Percentiles rank a stretch among this genome's conserved stretches.
These are phyloP conservation scores for Colletotrichum tropicale DNA, from an alignment of 2,329 filamentous ascomycete genomes.

Conservation along the genomic window DNA sequence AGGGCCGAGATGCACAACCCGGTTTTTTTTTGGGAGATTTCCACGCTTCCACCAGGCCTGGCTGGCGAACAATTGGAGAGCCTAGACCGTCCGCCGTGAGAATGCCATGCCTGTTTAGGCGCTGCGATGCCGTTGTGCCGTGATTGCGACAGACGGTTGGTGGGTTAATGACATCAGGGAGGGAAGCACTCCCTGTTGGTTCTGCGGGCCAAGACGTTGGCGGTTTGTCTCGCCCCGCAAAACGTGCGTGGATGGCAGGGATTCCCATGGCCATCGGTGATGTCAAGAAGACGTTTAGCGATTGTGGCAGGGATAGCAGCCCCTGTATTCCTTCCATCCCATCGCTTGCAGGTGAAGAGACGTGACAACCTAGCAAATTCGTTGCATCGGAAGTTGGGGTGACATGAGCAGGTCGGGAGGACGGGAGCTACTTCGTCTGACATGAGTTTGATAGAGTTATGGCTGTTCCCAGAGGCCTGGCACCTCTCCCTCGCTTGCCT, in stretches of 20 bases:
- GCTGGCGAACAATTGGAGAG: background rate
- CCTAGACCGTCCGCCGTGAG: background rate
- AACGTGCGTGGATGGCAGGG: background rate
- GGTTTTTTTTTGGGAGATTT: slow-evolving; percentile 4
- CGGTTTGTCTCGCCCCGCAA: background rate
- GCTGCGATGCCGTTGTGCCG: slow-evolving; percentile 13
- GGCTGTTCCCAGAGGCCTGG: background rate
- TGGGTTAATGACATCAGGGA: slow-evolving; percentile 20
- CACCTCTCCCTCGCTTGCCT: background rate
- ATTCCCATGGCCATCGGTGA: background rate
- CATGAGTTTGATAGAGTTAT: background rate
- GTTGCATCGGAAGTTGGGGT: background rate
- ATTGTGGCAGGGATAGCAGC: background rate
- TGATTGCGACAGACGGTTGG: slow-evolving; percentile 14
- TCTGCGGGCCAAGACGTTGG: slow-evolving; percentile 17
- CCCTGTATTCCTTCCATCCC: background rate
- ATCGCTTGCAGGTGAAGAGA: background rate
- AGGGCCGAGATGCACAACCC: background rate
- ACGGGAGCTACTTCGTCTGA: background rate
- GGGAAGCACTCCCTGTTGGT: background rate
- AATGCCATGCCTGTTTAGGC: slow-evolving; percentile 8
- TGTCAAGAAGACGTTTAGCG: slow-evolving; percentile 15
- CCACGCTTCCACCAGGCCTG: background rate
- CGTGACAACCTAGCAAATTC: background rate
- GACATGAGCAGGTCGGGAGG: background rate